phyloP scores from a whole-genome alignment of 768 basidiomycete genomes.

The Pholiota conissans region DNA sequence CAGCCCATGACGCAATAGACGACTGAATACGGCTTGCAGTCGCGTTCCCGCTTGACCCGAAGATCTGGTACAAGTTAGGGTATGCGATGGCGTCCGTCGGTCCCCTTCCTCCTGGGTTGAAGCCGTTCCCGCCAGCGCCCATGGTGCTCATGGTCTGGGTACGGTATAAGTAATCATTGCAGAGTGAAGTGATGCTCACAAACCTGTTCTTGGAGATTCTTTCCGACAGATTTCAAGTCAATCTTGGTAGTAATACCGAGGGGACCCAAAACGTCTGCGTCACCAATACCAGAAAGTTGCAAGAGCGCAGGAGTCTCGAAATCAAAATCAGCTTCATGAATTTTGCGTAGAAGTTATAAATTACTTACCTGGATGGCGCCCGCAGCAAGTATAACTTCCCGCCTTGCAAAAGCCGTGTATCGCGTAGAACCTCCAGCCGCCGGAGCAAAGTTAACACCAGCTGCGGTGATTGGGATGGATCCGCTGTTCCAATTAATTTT shows the following conservation, averaged over 20 bases:
- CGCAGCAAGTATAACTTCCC: slow-evolving; percentile 55
- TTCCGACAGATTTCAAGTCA: slow-evolving; percentile 49
- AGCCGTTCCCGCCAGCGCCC: slow-evolving; percentile 40
- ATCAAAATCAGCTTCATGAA: not conserved
- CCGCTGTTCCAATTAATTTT: slow-evolving; percentile 40
- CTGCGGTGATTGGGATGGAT: slow-evolving; percentile 37
- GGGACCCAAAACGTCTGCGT: slow-evolving; percentile 40
- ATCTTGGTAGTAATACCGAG: slow-evolving; percentile 49
- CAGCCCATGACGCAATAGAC: slow-evolving; percentile 41
- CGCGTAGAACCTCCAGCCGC: slow-evolving; percentile 34
- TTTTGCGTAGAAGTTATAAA: not conserved
- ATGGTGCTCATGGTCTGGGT: slow-evolving; percentile 43
- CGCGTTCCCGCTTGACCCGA: slow-evolving; percentile 32
- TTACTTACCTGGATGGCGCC: slow-evolving; percentile 44
- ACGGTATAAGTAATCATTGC: not conserved
- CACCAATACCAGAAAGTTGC: slow-evolving; percentile 60
- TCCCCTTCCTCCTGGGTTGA: slow-evolving; percentile 39
- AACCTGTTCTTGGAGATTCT: slow-evolving; percentile 59
- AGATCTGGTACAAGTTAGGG: slow-evolving; percentile 51
- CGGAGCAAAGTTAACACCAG: slow-evolving; percentile 48
- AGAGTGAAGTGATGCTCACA: not conserved
- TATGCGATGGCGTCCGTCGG: slow-evolving; percentile 51
- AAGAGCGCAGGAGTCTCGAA: slow-evolving; percentile 48
- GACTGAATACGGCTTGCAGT: slow-evolving; percentile 36
- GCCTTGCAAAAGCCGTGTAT: slow-evolving; percentile 41